Conservation (phyloP, 495 filamentous ascomycete genomes). For the Terfezia boudieri region DNA sequence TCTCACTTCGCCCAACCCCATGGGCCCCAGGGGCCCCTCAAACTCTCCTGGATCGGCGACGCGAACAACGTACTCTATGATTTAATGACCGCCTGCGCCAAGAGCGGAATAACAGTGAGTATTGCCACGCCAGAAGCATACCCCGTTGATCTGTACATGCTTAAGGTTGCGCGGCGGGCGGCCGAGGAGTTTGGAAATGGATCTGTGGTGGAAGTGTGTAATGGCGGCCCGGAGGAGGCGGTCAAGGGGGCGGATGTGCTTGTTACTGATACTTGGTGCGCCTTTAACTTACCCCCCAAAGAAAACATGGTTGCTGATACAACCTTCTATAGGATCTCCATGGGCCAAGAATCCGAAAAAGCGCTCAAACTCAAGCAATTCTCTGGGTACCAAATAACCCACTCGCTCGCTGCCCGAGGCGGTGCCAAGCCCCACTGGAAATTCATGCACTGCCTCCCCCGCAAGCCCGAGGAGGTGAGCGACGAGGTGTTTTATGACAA, state of each 20-base stretch:
- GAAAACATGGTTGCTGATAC: not conserved
- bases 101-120: conserved; percentile 63
- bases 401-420: conserved; percentile 56
- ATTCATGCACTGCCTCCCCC: conserved; percentile 97
- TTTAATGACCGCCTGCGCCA: conserved; percentile 60
- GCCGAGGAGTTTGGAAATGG: conserved; percentile 32
- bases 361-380: conserved; percentile 58
- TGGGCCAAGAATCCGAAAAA: conserved; percentile 83
- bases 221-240: conserved; percentile 53
- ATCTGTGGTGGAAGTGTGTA: conserved; percentile 43
- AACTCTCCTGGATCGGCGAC: conserved; percentile 90
- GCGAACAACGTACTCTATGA: conserved; percentile 95
- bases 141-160: conserved; percentile 49
- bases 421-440: conserved; percentile 79
- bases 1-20: conserved; percentile 11
- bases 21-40: conserved; percentile 25
- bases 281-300: not conserved
- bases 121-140: conserved; percentile 75
- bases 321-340: conserved; percentile 27
- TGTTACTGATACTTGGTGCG: conserved; percentile 76
- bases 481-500: conserved; percentile 84
- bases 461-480: conserved; percentile 78
- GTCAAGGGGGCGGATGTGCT: conserved; percentile 73
- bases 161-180: conserved; percentile 39
- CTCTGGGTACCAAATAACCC: conserved; percentile 70